Conservation (phyloP, 345 rosid genomes). For the Salix udensis region DNA sequence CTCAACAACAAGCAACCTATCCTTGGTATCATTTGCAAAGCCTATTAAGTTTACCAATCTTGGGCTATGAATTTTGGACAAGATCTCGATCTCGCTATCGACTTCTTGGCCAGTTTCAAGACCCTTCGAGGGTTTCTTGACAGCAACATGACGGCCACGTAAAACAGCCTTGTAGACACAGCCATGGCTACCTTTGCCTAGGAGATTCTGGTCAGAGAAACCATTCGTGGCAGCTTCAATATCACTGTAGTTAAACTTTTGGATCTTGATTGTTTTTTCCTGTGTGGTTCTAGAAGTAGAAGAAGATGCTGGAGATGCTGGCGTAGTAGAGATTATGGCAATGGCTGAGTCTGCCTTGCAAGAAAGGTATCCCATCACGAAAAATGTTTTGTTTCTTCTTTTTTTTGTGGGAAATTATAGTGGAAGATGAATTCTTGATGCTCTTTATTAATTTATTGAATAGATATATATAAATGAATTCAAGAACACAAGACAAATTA, state of each 20-base stretch:
- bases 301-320: constrained; percentile 14
- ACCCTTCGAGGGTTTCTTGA: constrained; percentile 72
- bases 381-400: background rate
- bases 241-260: constrained; percentile 74
- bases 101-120: constrained; percentile 62
- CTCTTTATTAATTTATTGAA: background rate
- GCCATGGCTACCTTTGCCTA: constrained; percentile 97
- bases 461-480: background rate
- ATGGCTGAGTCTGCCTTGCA: constrained; percentile 70
- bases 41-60: constrained; percentile 87
- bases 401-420: background rate
- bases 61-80: constrained; percentile 85
- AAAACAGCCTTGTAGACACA: constrained; percentile 85
- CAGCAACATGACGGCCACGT: constrained; percentile 83
- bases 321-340: constrained; percentile 20
- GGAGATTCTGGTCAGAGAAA: constrained; percentile 66
- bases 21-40: constrained; percentile 60
- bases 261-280: constrained; percentile 65
- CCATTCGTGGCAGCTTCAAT: constrained; percentile 93
- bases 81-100: constrained; percentile 91
- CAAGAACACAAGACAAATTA: background rate
- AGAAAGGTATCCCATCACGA: constrained; percentile 76
- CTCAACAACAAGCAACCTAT: constrained; percentile 81
- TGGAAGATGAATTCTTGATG: background rate
- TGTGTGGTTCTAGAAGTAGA: constrained; percentile 40